Conservation (phyloP, 2,329 filamentous ascomycete genomes). For the Aschersonia sp. region DNA sequence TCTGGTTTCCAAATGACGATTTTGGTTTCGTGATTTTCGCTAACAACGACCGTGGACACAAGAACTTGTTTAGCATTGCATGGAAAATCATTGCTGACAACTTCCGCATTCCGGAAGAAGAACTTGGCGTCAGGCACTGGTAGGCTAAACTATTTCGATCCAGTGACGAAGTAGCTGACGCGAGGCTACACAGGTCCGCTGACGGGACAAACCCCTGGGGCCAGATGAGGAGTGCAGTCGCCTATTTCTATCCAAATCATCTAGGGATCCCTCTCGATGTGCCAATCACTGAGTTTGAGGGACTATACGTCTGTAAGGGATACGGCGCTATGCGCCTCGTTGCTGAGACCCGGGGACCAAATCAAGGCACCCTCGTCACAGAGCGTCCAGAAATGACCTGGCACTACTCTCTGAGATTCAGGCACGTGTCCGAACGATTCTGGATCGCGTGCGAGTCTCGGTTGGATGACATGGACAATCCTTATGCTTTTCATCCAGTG, state of each 20-base stretch:
- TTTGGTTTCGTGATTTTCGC: constrained; percentile 17
- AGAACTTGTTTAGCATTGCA: constrained; percentile 8
- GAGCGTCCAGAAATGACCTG: constrained; percentile 7
- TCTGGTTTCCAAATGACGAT: constrained; percentile 17
- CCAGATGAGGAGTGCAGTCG: constrained; percentile 15
- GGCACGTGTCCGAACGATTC: constrained; percentile 14
- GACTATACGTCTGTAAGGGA: constrained; percentile 28
- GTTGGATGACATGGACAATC: background rate
- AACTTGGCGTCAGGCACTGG: constrained; percentile 4
- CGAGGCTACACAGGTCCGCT: constrained; percentile 1
- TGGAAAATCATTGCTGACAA: constrained; percentile 17
- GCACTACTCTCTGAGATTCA: constrained; percentile 8
- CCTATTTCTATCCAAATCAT: constrained; percentile 21
- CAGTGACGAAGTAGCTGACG: background rate
- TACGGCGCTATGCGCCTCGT: constrained; percentile 17
- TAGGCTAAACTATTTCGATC: background rate
- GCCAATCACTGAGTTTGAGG: constrained; percentile 16
- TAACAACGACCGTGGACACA: constrained; percentile 25
- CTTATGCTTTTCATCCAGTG: background rate
- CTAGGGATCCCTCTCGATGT: constrained; percentile 20
- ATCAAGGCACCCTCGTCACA: background rate
- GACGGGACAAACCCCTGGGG: background rate
- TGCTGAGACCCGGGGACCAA: constrained; percentile 1
- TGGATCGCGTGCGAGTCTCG: constrained; percentile 11
- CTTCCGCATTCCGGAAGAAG: constrained; percentile 7